These are phyloP conservation scores for Solanum ahanhuiri DNA, from an alignment of 257 asterid species.

Conservation along the genomic window DNA sequence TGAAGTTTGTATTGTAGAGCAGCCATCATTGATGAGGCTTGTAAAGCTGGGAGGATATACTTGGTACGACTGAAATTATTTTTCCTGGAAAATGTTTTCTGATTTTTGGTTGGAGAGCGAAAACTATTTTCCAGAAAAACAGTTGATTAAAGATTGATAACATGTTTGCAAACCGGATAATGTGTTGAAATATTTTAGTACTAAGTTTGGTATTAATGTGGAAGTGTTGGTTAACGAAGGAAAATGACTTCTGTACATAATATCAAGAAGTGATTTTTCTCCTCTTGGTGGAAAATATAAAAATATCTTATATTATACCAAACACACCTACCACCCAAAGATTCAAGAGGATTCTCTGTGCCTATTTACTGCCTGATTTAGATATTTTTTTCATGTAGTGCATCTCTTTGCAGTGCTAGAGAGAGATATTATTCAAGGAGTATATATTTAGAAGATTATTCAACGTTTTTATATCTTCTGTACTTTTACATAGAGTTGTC, in stretches of 20 bases:
- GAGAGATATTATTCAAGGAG: neutral
- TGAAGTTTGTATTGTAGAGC: neutral
- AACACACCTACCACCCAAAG: neutral
- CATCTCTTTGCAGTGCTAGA: neutral
- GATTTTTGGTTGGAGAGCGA: neutral
- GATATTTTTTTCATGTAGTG: neutral
- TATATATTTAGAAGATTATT: neutral
- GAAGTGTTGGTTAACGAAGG: neutral
- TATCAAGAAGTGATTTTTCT: neutral
- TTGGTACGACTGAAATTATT: neutral
- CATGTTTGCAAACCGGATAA: neutral
- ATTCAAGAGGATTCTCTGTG: neutral
- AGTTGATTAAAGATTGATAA: neutral
- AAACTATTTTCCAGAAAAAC: neutral
- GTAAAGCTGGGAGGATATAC: neutral
- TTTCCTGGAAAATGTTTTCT: neutral
- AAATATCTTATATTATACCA: neutral
- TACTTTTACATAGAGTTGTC: neutral
- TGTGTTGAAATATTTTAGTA: neutral
- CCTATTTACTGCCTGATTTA: neutral
- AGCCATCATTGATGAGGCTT: neutral
- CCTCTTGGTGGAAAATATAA: neutral
- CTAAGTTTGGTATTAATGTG: neutral
- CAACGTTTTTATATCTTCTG: neutral
- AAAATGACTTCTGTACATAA: neutral